Base-by-base conservation (phyloP, 2,329 filamentous ascomycete genomes). In the Fusarium sp. region DNA sequence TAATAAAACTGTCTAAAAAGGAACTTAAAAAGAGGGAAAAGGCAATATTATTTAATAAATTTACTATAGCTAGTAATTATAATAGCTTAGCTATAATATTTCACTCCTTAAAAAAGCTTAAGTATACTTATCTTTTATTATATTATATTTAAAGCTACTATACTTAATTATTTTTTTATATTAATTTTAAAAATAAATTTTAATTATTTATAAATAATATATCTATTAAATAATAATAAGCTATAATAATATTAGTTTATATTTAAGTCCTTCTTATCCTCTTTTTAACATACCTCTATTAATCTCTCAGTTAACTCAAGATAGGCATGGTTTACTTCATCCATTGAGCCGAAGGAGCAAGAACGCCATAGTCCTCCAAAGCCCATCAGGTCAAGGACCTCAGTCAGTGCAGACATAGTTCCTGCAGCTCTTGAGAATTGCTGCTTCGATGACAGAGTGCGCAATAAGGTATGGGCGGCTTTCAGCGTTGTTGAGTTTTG, bases 291-390 rank as follows among this genome's bases (percentile, higher is more conserved):
- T 71, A 87, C 85, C 79, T 87, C 84, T 63, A 88, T 88, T 31
- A 88, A 76, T 72, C 83, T 85, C 70, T 87, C 85, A 3, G 84
- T 88, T 41, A 87, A 72, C 41, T 76, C 75, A 51, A 85, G 81
- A 67, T 82, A 70, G 15, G 64, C 45, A 10, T 56, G 56, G 39
- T 72, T 69, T 2, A 72, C 47, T 11, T 72, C 70, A 10, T 72
- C 79, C 29, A 76, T 75, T 13, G 80, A 78, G 31, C 77, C 81
- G 48, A 84, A 81, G 1, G 82, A 83, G 57, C 83, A 84, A 6
- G 81, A 81, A 24, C 81, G 80, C 85, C 85, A 89, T 2, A 91
- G 75, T 0, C 88, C 88, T 8, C 82, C 80, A 59, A 90, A 89
- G 2, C 88, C 88, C 72, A 86, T 82, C 3, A 84, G 81, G 34